Evolutionary conservation across 192 early-diverging fungal genomes (phyloP).

Genomic region (Geranomyces michiganensis): DNA sequence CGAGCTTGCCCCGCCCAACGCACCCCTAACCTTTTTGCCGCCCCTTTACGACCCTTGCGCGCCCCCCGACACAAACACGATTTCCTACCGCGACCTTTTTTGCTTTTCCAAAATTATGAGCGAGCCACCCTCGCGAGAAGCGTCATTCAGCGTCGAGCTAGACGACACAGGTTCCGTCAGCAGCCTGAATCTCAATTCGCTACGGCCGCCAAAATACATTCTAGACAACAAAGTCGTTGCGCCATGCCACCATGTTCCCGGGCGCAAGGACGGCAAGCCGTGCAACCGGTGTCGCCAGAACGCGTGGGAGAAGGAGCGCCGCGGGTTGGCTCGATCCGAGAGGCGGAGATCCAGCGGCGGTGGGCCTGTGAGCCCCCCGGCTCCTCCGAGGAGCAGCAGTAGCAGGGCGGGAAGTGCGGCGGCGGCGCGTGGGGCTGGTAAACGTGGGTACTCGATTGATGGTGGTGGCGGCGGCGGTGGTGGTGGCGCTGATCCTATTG

Average conservation of each 20-base stretch:
- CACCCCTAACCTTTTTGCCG: too few species aligned
- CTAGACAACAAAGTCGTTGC: slow-evolving; percentile 11
- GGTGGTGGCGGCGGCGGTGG: neutral
- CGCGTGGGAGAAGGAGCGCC: slow-evolving; percentile 19
- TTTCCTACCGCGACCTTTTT: too few species aligned
- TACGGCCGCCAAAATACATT: slow-evolving; percentile 5
- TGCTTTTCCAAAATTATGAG: too few species aligned
- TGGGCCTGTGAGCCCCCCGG: neutral
- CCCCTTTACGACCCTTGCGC: too few species aligned
- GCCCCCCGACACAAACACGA: too few species aligned
- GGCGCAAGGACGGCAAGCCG: slow-evolving; percentile 13
- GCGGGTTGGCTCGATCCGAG: slow-evolving; percentile 1
- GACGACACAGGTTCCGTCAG: neutral
- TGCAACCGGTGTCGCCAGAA: slow-evolving; percentile 24
- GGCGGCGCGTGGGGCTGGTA: neutral
- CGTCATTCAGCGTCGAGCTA: neutral
- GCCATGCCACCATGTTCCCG: slow-evolving; percentile 23
- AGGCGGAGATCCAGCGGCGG: neutral
- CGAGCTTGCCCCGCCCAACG: too few species aligned
- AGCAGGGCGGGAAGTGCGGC: neutral
- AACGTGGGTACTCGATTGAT: neutral
- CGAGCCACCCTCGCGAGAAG: neutral
- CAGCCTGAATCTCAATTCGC: slow-evolving; percentile 11
- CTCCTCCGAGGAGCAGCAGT: too few species aligned
- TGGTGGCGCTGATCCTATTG: too few species aligned